These are phyloP conservation scores for Didymella sp. DNA, from an alignment of 2,329 filamentous ascomycete species.

Conservation along the genomic window DNA sequence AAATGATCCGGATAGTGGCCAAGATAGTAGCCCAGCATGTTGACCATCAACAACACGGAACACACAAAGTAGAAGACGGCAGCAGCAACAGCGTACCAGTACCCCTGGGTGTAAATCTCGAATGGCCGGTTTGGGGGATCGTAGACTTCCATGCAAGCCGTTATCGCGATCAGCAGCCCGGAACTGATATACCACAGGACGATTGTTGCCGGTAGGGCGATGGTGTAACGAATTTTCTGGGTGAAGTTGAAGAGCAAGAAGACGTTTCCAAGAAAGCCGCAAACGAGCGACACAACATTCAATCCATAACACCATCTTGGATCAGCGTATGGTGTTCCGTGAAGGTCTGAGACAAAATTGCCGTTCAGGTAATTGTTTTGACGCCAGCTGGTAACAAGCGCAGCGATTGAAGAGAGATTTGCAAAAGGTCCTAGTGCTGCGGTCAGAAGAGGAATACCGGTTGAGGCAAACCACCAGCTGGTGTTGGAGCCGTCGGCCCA, in stretches of 20 bases:
- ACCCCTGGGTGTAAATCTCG: slow-evolving; percentile 77
- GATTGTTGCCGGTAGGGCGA: slow-evolving; percentile 85
- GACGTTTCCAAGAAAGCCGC: slow-evolving; percentile 79
- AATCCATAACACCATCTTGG: slow-evolving; percentile 68
- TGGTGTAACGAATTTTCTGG: slow-evolving; percentile 75
- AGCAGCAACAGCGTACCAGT: slow-evolving; percentile 84
- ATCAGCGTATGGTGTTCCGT: slow-evolving; percentile 67
- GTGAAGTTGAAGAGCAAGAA: slow-evolving; percentile 90
- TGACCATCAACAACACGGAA: slow-evolving; percentile 77
- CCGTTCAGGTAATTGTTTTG: slow-evolving; percentile 61
- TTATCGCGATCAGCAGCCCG: slow-evolving; percentile 69
- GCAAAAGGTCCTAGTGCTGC: slow-evolving; percentile 86
- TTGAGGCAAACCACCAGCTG: slow-evolving; percentile 51
- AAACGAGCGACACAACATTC: slow-evolving; percentile 78
- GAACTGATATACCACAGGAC: slow-evolving; percentile 74
- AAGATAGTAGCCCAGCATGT: slow-evolving; percentile 77
- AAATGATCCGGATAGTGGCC: slow-evolving; percentile 83
- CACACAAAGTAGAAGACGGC: slow-evolving; percentile 81
- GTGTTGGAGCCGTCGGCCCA: slow-evolving; percentile 14
- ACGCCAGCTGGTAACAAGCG: slow-evolving; percentile 82
- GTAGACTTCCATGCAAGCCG: slow-evolving; percentile 70
- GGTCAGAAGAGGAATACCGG: slow-evolving; percentile 67
- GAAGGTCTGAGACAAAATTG: slow-evolving; percentile 58
- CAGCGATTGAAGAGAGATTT: slow-evolving; percentile 85
- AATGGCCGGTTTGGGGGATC: slow-evolving; percentile 56